phyloP scores from a whole-genome alignment of 2,329 filamentous ascomycete genomes.

The Claviceps spartinae region DNA sequence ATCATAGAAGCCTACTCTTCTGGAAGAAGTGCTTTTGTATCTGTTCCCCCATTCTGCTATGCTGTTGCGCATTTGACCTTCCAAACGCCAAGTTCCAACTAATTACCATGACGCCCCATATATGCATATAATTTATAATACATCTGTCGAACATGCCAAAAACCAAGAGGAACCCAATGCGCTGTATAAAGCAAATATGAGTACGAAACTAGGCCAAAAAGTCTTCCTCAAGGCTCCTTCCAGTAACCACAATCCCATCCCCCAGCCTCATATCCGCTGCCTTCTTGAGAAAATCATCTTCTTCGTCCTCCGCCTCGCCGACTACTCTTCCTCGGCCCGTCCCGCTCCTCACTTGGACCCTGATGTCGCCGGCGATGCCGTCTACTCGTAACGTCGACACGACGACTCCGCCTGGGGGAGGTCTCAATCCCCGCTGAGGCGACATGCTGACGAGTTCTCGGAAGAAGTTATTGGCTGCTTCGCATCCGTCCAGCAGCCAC shows the following conservation, averaged over 20 bases:
- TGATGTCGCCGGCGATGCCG: conserved; percentile 42
- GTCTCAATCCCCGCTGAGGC: conserved; percentile 25
- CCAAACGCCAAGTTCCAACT: neutral
- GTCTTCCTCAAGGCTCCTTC: conserved; percentile 27
- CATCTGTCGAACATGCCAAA: neutral
- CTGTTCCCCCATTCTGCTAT: neutral
- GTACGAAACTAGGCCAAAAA: conserved; percentile 26
- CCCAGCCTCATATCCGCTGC: conserved; percentile 28
- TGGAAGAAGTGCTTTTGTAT: neutral
- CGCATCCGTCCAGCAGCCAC: conserved; percentile 63
- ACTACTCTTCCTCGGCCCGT: conserved; percentile 9
- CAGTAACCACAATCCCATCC: conserved; percentile 1
- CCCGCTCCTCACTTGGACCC: conserved; percentile 35
- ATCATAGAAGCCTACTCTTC: neutral
- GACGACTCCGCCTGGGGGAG: conserved; percentile 20
- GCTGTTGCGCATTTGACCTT: neutral
- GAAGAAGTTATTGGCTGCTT: conserved; percentile 59
- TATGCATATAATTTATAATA: too few species aligned
- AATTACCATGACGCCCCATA: neutral
- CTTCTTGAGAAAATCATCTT: conserved; percentile 27
- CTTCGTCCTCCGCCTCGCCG: neutral
- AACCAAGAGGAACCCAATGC: neutral
- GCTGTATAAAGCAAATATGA: neutral
- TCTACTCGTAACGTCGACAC: conserved; percentile 37
- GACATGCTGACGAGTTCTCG: conserved; percentile 43